phyloP scores from a whole-genome alignment of 1,139 yeast genomes.

The Trichomonascaceae sp. region DNA sequence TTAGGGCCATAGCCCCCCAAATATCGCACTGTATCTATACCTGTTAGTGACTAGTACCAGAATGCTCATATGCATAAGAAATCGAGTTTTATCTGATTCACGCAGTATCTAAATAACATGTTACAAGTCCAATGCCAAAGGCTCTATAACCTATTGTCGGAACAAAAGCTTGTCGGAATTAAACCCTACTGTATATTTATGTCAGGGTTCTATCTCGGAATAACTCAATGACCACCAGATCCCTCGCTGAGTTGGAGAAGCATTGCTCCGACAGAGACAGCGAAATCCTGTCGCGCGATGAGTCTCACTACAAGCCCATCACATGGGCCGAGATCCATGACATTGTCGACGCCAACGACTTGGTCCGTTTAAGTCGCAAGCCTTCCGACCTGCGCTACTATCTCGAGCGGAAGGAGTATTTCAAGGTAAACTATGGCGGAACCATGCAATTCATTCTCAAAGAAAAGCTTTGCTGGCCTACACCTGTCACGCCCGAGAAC shows the following conservation, averaged over 20 bases:
- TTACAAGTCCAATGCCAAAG: no score
- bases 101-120: no score
- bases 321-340: slow-evolving; percentile 19
- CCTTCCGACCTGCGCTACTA: slow-evolving; percentile 25
- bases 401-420: slow-evolving; percentile 19
- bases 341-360: slow-evolving; percentile 16
- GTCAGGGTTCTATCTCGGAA: no score
- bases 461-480: slow-evolving; percentile 21
- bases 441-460: slow-evolving; percentile 21
- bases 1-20: no score
- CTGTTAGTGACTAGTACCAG: no score
- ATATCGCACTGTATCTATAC: no score
- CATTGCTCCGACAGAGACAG: slow-evolving; percentile 12
- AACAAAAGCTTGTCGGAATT: no score
- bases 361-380: slow-evolving; percentile 20
- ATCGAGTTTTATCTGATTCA: no score
- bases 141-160: no score
- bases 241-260: background rate
- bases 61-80: no score
- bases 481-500: slow-evolving; percentile 10
- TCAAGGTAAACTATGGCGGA: slow-evolving; percentile 18
- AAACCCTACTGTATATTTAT: no score
- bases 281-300: slow-evolving; percentile 12
- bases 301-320: slow-evolving; percentile 13
- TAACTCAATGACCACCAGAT: no score